Evolutionary conservation across 129 eudicot species (phyloP).

Genomic region (Pittosporum tobira): DNA sequence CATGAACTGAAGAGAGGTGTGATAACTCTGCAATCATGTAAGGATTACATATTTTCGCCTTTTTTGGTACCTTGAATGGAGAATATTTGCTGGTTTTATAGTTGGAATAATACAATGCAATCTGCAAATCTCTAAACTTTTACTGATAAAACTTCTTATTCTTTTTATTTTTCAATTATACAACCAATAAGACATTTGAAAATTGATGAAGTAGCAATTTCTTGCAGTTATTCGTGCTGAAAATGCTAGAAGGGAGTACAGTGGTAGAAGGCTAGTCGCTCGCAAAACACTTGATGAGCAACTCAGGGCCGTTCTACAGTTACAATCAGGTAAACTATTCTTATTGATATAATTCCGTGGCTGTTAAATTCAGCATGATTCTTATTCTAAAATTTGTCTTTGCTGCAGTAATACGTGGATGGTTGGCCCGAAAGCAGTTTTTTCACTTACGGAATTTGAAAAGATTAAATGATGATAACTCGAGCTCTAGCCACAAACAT

Average conservation of each 20-base stretch:
- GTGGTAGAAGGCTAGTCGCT: constrained; percentile 21
- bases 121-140: constrained; percentile 1
- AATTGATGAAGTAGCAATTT: neutral
- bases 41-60: constrained; percentile 13
- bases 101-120: neutral
- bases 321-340: constrained; percentile 61
- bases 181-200: neutral
- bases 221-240: constrained; percentile 79
- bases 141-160: neutral
- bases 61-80: neutral
- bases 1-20: constrained; percentile 51
- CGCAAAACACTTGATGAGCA: constrained; percentile 37
- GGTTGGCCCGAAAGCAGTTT: constrained; percentile 61
- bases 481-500: constrained; percentile 15
- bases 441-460: constrained; percentile 30
- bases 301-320: constrained; percentile 50
- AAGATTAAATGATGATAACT: constrained; percentile 17
- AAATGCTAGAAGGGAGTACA: constrained; percentile 46
- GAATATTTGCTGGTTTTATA: neutral
- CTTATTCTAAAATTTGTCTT: neutral
- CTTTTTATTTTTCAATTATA: neutral
- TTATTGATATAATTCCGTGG: neutral
- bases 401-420: constrained; percentile 73
- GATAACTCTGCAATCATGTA: constrained; percentile 80
- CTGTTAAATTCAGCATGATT: neutral